Evolutionary conservation across 73 alveolate genomes (phyloP).

Genomic region (Paraurostyla sp.): DNA sequence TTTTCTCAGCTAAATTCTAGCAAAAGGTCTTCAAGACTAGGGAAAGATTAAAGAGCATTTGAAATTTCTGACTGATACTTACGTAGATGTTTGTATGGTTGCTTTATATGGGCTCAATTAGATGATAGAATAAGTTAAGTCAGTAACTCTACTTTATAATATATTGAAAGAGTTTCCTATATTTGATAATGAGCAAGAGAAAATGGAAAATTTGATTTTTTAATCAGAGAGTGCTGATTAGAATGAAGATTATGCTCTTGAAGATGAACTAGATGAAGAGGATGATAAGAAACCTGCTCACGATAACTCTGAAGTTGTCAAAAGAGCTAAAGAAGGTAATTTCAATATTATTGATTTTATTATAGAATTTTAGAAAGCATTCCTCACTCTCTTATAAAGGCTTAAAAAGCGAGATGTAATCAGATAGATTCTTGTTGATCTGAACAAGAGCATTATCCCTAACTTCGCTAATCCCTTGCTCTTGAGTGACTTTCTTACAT

Average conservation of each 20-base stretch:
- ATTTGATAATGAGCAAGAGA: neutral
- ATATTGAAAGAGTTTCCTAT: slow-evolving; percentile 41
- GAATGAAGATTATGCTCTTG: slow-evolving; percentile 14
- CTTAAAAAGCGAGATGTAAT: neutral
- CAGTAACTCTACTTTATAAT: neutral
- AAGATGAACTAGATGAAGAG: slow-evolving; percentile 8
- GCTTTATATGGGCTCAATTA: neutral
- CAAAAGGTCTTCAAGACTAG: neutral
- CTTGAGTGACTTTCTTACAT: slow-evolving; percentile 39
- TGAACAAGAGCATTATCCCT: neutral
- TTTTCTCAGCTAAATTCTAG: neutral
- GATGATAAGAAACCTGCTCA: neutral
- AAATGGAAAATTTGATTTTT: neutral
- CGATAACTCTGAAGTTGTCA: neutral
- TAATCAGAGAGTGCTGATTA: neutral
- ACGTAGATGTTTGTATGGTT: neutral
- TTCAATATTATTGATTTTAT: neutral
- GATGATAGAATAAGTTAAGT: neutral
- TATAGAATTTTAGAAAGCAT: neutral
- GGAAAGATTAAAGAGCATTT: slow-evolving; percentile 4
- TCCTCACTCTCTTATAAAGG: neutral
- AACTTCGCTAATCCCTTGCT: slow-evolving; percentile 45
- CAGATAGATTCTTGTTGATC: neutral
- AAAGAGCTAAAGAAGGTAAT: neutral
- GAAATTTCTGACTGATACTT: neutral